Evolutionary conservation across 1,284 basidiomycete genomes (phyloP).

Genomic region (Mycena citricolor): DNA sequence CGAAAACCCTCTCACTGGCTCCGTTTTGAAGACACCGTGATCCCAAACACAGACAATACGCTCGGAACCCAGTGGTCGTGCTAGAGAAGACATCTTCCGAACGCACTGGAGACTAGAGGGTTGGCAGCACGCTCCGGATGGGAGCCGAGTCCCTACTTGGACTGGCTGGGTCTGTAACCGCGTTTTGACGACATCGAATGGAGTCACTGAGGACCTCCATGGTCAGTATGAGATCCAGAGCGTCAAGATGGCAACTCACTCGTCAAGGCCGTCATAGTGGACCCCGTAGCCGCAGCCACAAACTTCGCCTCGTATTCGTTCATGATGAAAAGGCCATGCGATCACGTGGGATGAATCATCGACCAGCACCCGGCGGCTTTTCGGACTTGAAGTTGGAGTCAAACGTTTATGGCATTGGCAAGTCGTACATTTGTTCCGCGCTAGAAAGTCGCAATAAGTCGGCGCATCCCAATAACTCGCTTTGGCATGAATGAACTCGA

Average conservation of each 20-base stretch:
- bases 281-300: constrained; percentile 78
- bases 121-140: constrained; percentile 56
- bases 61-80: constrained; percentile 50
- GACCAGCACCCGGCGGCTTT: no score
- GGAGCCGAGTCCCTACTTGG: constrained; percentile 24
- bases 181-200: constrained; percentile 93
- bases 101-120: constrained; percentile 59
- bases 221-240: no score
- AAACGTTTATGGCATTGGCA: no score
- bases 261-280: constrained; percentile 79
- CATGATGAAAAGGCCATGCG: no score
- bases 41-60: constrained; percentile 78
- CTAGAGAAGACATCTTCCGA: constrained; percentile 75
- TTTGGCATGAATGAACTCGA: no score
- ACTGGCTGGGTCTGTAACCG: constrained; percentile 83
- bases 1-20: constrained; percentile 77
- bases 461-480: no score
- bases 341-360: no score
- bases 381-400: no score
- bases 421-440: no score
- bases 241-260: constrained; percentile 48
- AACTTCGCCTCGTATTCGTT: constrained; percentile 77
- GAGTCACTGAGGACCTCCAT: constrained; percentile 83
- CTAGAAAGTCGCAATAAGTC: no score
- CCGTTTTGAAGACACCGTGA: constrained; percentile 63